Evolutionary conservation across 495 filamentous ascomycete genomes (phyloP), one percentile per base, ranked within the genome.

Genomic region (Penicillium paxilli): DNA sequence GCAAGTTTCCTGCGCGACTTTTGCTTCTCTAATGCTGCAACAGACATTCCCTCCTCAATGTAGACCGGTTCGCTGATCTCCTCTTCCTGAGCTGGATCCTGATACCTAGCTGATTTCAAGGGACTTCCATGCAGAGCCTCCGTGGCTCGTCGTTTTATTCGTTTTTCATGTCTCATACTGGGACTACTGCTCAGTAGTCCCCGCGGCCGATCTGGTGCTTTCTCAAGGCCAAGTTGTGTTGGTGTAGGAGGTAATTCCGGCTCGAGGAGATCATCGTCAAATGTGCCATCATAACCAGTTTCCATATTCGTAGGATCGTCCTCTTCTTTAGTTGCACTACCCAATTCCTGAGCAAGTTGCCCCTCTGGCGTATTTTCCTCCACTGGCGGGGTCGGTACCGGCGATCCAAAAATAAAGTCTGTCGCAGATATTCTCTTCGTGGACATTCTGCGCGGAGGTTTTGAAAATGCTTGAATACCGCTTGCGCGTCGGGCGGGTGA

Each of bases 191-290:
- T 78, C 30, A 75, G 38, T 9, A 72, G 53, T 10, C 68, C 69
- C 55, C 54, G 69, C 1, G 64, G 62, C 33, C 71, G 71, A 40
- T 69, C 69, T 1, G 68, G 70, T 5, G 69, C 72, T 35, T 64
- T 67, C 52, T 77, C 80, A 49, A 86, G 68, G 3, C 83, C 83
- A 33, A 77, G 59, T 51, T 86, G 79, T 25, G 82, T 83, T 17
- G 87, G 87, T 4, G 87, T 90, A 9, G 86, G 86, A 8, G 87
- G 88, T 20, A 91, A 73, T 30, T 88, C 85, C 8, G 86, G 87
- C 57, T 91, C 87, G 16, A 75, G 72, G 21, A 72, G 50, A 11
- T 70, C 75, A 0, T 73, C 74, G 38, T 72, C 63, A 7, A 75
- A 68, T 20, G 67, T 68, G 41, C 44, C 46, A 19, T 59, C 64